Evolutionary conservation across 2,329 filamentous ascomycete species (phyloP).

Genomic region (Colletotrichum aenigma): DNA sequence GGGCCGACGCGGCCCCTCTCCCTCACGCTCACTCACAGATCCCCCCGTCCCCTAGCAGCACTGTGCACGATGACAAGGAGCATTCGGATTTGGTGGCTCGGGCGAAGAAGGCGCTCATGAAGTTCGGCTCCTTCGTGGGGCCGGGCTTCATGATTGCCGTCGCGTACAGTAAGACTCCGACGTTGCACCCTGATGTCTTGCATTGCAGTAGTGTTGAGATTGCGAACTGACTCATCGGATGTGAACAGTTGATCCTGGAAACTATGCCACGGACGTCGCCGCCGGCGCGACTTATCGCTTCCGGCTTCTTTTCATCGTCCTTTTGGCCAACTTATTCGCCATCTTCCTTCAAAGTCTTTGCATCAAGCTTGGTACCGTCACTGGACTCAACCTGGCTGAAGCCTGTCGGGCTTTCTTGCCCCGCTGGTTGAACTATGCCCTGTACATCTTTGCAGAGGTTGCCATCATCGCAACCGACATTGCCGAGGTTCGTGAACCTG

Average conservation of each 20-base stretch:
- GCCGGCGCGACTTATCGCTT: slow-evolving; percentile 71
- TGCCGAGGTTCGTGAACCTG: slow-evolving; percentile 55
- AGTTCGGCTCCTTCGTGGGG: slow-evolving; percentile 64
- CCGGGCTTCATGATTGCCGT: slow-evolving; percentile 70
- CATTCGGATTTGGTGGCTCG: neutral
- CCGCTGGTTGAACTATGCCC: slow-evolving; percentile 64
- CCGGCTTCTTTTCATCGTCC: slow-evolving; percentile 69
- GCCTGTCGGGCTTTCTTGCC: slow-evolving; percentile 70
- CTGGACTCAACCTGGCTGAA: slow-evolving; percentile 69
- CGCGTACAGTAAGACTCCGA: slow-evolving; percentile 53
- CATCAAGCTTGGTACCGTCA: slow-evolving; percentile 73
- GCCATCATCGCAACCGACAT: slow-evolving; percentile 77
- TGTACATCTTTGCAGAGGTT: slow-evolving; percentile 68
- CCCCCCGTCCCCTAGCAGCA: neutral
- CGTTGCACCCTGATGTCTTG: neutral
- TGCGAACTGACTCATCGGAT: neutral
- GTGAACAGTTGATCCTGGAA: slow-evolving; percentile 60
- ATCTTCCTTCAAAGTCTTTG: slow-evolving; percentile 72
- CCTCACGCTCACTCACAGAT: slow-evolving; percentile 2
- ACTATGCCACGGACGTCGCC: slow-evolving; percentile 73
- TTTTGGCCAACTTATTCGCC: slow-evolving; percentile 73
- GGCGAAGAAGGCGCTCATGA: slow-evolving; percentile 38
- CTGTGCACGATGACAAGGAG: neutral
- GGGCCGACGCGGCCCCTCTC: slow-evolving; percentile 10
- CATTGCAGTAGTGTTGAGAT: neutral